Percentiles rank a stretch among this genome's conserved stretches.
These are phyloP conservation scores for Chaetomiaceae sp. DNA, from an alignment of 2,329 filamentous ascomycete genomes.

Conservation along the genomic window DNA sequence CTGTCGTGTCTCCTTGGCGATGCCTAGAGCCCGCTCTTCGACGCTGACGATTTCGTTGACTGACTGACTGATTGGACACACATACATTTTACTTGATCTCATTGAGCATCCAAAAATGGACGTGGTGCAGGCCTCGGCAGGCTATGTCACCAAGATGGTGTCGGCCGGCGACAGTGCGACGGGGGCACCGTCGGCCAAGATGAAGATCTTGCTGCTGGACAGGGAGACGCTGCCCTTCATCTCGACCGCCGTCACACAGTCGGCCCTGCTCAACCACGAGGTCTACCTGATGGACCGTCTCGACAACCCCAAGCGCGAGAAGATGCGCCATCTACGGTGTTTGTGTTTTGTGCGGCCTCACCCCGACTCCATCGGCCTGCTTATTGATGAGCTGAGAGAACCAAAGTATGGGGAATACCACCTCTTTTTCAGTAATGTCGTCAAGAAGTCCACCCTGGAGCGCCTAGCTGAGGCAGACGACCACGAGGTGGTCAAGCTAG, in stretches of 20 bases:
- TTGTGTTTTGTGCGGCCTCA: slow-evolving; percentile 91
- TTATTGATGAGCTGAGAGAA: slow-evolving; percentile 92
- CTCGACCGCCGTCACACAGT: slow-evolving; percentile 94
- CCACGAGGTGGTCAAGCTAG: slow-evolving; percentile 88
- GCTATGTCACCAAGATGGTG: slow-evolving; percentile 96
- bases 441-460: slow-evolving; percentile 93
- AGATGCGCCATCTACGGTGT: slow-evolving; percentile 95
- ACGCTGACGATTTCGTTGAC: not conserved
- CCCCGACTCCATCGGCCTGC: slow-evolving; percentile 82
- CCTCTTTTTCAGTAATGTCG: slow-evolving; percentile 95
- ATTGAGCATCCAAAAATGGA: slow-evolving; percentile 65
- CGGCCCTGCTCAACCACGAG: slow-evolving; percentile 88
- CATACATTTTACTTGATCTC: not conserved
- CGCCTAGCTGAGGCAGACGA: slow-evolving; percentile 93
- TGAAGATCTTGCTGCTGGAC: slow-evolving; percentile 96
- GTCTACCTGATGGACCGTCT: slow-evolving; percentile 96
- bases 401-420: slow-evolving; percentile 98
- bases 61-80: not conserved
- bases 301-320: slow-evolving; percentile 84
- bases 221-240: slow-evolving; percentile 91
- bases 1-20: not conserved
- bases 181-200: slow-evolving; percentile 71
- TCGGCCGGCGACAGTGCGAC: slow-evolving; percentile 67
- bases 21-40: not conserved
- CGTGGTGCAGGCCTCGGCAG: slow-evolving; percentile 83